Conservation (phyloP, 2,329 filamentous ascomycete genomes). For the Akanthomyces dipterigenus region DNA sequence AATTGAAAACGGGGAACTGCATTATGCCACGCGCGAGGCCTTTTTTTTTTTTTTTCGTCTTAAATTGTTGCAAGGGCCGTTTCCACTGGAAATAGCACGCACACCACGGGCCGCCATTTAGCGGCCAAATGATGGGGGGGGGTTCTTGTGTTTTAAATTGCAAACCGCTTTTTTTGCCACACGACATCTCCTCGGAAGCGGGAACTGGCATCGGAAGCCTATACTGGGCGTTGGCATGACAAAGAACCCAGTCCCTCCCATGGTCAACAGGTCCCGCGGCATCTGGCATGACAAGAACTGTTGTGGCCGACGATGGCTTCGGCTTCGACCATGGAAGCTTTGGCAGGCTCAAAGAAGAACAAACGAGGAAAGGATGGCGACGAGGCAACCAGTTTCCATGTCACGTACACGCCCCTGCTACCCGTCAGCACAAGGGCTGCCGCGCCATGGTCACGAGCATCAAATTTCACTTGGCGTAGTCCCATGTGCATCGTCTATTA, state of each 20-base stretch:
- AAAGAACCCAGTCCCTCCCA: not conserved
- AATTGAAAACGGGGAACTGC: not conserved
- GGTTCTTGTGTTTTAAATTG: not conserved
- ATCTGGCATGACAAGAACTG: constrained; percentile 1
- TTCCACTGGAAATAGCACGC: not conserved
- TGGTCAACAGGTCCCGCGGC: not conserved
- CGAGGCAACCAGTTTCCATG: too few species aligned
- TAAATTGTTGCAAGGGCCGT: not conserved
- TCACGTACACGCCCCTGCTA: not conserved
- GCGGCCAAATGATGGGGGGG: not conserved
- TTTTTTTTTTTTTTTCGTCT: not conserved
- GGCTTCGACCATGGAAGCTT: not conserved
- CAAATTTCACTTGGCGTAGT: not conserved
- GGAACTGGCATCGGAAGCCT: not conserved
- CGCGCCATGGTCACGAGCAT: not conserved
- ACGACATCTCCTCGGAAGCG: too few species aligned
- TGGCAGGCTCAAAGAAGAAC: too few species aligned
- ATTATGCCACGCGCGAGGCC: not conserved
- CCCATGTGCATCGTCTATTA: not conserved
- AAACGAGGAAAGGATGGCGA: not conserved
- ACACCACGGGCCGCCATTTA: not conserved
- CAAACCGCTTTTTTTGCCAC: too few species aligned
- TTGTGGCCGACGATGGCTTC: not conserved
- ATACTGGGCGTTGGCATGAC: not conserved
- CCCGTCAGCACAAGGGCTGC: not conserved